Evolutionary conservation across 768 basidiomycete genomes (phyloP), one percentile per base, ranked within the genome.

Genomic region (Kwoniella sp.): DNA sequence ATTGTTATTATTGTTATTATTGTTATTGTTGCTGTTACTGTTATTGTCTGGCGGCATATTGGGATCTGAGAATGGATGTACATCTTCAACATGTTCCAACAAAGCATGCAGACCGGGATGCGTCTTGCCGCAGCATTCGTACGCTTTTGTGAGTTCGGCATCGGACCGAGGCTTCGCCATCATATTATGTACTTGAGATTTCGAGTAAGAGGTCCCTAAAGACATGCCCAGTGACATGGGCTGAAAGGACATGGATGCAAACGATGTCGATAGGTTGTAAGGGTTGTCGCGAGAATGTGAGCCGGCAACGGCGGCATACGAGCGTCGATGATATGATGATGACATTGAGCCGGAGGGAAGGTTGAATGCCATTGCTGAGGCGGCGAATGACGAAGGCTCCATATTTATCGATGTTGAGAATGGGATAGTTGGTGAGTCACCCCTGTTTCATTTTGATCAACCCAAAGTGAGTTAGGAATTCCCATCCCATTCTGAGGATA

Each of bases 1-100:
- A 20, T 45, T 45, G 41, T 7, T 17, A 45, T 45, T 45, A 17
- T 5, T 13, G 20, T 45, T 52, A 45, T 45, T 45, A 17, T 5
- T 13, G 20, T 45, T 52, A 23, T 45, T 61, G 54, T 53, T 28
- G 22, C 37, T 30, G 26, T 11, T 54, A 26, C 48, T 47, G 54
- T 30, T 45, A 20, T 31, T 61, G 55, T 61, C 34, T 50, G 66
- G 57, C 5, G 67, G 68, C 55, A 64, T 68, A 48, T 75, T 67
- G 25, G 70, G 60, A 41, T 74, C 69, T 15, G 57, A 55, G 63
- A 73, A 74, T 22, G 77, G 76, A 61, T 78, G 77, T 13, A 63
- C 62, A 30, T 77, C 76, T 41, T 78, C 76, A 22, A 80, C 79
- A 57, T 80, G 79, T 60, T 80, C 79, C 45, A 80, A 55, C 17